phyloP scores from a whole-genome alignment of 495 filamentous ascomycete species.

The Xylaria grammica region DNA sequence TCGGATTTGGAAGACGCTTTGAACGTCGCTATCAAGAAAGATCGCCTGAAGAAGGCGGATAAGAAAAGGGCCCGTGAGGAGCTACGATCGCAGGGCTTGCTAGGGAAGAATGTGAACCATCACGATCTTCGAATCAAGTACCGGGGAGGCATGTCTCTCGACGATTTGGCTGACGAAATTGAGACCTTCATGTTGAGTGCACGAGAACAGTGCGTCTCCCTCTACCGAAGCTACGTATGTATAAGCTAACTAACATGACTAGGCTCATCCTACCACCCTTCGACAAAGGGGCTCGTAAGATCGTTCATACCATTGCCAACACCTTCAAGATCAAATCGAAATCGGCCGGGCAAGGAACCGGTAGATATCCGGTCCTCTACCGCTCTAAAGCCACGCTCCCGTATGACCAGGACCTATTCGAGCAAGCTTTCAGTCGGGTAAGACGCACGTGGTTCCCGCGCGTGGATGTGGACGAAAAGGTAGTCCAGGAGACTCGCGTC shows the following conservation, averaged over 20 bases:
- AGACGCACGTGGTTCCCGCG: constrained; percentile 54
- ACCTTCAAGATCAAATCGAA: constrained; percentile 79
- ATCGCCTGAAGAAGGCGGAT: constrained; percentile 79
- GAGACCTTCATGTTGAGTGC: constrained; percentile 69
- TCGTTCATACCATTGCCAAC: constrained; percentile 75
- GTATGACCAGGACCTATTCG: constrained; percentile 56
- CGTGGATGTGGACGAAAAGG: constrained; percentile 47
- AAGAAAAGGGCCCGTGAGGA: constrained; percentile 81
- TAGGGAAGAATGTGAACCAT: constrained; percentile 68
- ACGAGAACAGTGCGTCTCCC: constrained; percentile 62
- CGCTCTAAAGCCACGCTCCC: constrained; percentile 68
- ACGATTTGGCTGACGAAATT: constrained; percentile 75
- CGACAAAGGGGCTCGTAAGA: constrained; percentile 73
- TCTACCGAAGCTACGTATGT: constrained; percentile 2
- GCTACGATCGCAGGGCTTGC: constrained; percentile 75
- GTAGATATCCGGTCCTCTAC: constrained; percentile 76
- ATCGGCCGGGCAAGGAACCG: constrained; percentile 74
- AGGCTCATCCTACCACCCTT: constrained; percentile 86
- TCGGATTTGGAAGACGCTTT: constrained; percentile 72
- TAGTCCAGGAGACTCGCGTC: constrained; percentile 29
- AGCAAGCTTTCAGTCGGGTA: constrained; percentile 45
- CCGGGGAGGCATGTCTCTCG: constrained; percentile 68
- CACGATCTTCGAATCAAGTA: constrained; percentile 76
- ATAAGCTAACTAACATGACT: constrained; percentile 24
- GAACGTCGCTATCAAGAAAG: constrained; percentile 69